Evolutionary conservation across 2,329 filamentous ascomycete species (phyloP).

Genomic region (Fusarium clavum): DNA sequence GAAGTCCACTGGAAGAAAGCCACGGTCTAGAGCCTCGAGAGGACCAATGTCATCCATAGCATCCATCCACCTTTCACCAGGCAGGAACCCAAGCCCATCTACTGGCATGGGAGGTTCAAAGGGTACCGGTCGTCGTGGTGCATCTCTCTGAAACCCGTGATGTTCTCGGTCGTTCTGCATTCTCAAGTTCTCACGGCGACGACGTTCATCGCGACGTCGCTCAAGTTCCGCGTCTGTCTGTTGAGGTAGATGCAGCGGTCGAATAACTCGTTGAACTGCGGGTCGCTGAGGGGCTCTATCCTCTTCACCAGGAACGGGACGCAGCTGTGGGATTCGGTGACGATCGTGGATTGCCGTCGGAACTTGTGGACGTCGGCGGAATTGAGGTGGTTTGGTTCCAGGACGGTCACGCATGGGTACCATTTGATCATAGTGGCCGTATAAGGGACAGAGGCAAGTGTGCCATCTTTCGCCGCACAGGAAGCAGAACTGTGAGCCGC

Average conservation of each 20-base stretch:
- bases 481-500: slow-evolving; percentile 63
- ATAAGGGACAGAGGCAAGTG: slow-evolving; percentile 49
- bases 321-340: slow-evolving; percentile 31
- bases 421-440: slow-evolving; percentile 11
- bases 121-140: background rate
- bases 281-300: background rate
- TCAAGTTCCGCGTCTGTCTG: background rate
- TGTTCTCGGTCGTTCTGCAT: background rate
- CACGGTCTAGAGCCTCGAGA: background rate
- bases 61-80: background rate
- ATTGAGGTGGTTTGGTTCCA: slow-evolving; percentile 34
- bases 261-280: background rate
- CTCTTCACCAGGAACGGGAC: slow-evolving; percentile 19
- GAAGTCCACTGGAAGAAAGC: background rate
- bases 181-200: background rate
- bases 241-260: background rate
- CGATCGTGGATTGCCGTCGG: background rate
- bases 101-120: background rate
- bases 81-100: background rate
- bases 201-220: background rate
- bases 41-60: background rate
- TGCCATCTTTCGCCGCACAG: slow-evolving; percentile 58
- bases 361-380: slow-evolving; percentile 16
- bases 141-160: background rate
- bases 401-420: slow-evolving; percentile 24